Evolutionary conservation across 805 yeast genomes (phyloP).

Genomic region (Candida germanica): DNA sequence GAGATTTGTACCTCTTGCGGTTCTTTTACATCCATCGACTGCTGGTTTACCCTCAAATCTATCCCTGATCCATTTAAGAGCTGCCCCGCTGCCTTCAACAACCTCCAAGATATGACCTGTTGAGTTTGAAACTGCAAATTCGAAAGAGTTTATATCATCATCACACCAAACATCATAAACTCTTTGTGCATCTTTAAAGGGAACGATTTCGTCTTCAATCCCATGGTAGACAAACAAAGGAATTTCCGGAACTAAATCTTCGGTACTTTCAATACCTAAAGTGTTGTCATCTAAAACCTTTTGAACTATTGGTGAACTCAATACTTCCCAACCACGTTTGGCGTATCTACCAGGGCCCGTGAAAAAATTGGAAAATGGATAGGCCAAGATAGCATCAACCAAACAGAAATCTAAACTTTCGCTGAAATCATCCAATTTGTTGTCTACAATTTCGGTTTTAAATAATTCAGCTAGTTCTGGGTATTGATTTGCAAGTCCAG

Average conservation of each 20-base stretch:
- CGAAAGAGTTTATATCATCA: constrained; percentile 24
- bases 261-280: constrained; percentile 15
- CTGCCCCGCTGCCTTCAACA: constrained; percentile 19
- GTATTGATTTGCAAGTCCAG: constrained; percentile 27
- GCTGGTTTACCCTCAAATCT: constrained; percentile 37
- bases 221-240: constrained; percentile 26
- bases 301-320: constrained; percentile 13
- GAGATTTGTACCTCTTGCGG: constrained; percentile 33
- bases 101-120: constrained; percentile 26
- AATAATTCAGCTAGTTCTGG: constrained; percentile 17
- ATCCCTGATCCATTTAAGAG: constrained; percentile 18
- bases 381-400: constrained; percentile 8
- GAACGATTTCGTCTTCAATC: constrained; percentile 20
- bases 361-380: constrained; percentile 8
- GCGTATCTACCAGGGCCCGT: constrained; percentile 10
- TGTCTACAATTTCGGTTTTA: neutral
- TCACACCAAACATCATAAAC: constrained; percentile 27
- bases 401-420: constrained; percentile 7
- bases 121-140: constrained; percentile 22
- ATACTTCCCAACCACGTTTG: constrained; percentile 12
- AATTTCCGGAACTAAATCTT: constrained; percentile 17
- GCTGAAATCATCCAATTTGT: neutral
- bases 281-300: constrained; percentile 21
- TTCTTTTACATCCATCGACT: constrained; percentile 46
- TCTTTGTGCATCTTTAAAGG: constrained; percentile 19